A percentile compares a stretch with the other conserved stretches of the same genome.
Evolutionary conservation across 805 yeast species (phyloP).

Genomic region (Sugiyamaella americana): DNA sequence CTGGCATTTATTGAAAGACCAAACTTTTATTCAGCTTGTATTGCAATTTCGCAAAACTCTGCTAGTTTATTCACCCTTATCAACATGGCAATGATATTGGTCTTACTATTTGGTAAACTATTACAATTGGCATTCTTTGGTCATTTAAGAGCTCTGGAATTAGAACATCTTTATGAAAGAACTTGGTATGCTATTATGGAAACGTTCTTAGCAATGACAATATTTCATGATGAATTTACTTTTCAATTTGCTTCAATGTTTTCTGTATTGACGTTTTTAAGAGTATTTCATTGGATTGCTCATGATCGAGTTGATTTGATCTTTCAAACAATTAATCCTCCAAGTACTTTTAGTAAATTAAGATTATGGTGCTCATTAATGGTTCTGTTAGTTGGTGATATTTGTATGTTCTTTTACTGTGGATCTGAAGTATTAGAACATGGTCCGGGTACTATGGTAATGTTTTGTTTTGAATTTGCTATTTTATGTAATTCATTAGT

Average conservation of each 20-base stretch:
- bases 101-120: constrained; percentile 14
- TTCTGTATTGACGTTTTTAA: constrained; percentile 43
- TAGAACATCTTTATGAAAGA: constrained; percentile 65
- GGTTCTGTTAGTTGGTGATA: constrained; percentile 46
- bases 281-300: constrained; percentile 73
- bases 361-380: constrained; percentile 42
- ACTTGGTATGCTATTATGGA: constrained; percentile 60
- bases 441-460: constrained; percentile 40
- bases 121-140: constrained; percentile 47
- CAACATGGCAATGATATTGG: constrained; percentile 24
- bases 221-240: constrained; percentile 45
- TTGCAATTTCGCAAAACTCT: constrained; percentile 46
- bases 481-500: constrained; percentile 52
- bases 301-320: constrained; percentile 46
- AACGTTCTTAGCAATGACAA: constrained; percentile 47
- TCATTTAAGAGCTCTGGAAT: constrained; percentile 63
- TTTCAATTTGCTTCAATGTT: constrained; percentile 41
- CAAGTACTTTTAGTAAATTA: constrained; percentile 31
- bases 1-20: constrained; percentile 40
- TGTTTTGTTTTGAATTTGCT: constrained; percentile 74
- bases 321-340: constrained; percentile 38
- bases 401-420: constrained; percentile 46
- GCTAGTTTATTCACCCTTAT: constrained; percentile 41
- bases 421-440: constrained; percentile 29
- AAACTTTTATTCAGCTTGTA: constrained; percentile 44